These are phyloP conservation scores for Cyanidiococcus yangmingshanensis DNA, from an alignment of 23 red algal genomes.

Conservation along the genomic window DNA sequence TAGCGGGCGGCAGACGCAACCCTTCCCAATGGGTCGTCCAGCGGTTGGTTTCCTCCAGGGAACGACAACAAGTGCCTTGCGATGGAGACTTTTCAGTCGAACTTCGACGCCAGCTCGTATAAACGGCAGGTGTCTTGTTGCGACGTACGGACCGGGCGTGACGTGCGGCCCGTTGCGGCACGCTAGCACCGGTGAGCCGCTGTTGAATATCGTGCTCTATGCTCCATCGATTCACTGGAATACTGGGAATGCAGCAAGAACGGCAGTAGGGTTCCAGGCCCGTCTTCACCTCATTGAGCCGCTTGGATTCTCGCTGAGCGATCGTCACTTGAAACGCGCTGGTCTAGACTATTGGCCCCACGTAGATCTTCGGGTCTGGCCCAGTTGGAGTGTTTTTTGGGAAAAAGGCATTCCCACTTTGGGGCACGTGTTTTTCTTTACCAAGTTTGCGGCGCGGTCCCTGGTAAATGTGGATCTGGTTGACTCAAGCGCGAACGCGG, in stretches of 20 bases:
- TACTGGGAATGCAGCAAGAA: slow-evolving; percentile 86
- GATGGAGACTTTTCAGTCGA: too few relatives aligned
- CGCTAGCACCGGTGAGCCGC: slow-evolving; percentile 27
- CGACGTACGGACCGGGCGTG: neutral
- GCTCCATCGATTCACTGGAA: slow-evolving; percentile 79
- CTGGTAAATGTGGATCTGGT: slow-evolving; percentile 35
- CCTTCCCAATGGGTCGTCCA: too few relatives aligned
- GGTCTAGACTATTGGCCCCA: slow-evolving; percentile 91
- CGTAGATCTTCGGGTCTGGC: slow-evolving; percentile 55
- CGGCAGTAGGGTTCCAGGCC: slow-evolving; percentile 66
- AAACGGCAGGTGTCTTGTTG: neutral
- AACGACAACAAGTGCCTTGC: too few relatives aligned
- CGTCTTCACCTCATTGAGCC: slow-evolving; percentile 68
- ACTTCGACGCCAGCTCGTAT: too few relatives aligned
- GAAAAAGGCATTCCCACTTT: slow-evolving; percentile 19
- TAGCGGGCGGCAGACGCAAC: too few relatives aligned
- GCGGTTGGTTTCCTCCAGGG: too few relatives aligned
- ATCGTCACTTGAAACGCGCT: slow-evolving; percentile 54
- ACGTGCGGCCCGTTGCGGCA: neutral
- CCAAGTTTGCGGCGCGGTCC: slow-evolving; percentile 45
- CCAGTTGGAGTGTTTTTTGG: slow-evolving; percentile 58
- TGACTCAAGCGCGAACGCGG: neutral
- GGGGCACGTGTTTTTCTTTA: slow-evolving; percentile 51
- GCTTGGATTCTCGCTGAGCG: slow-evolving; percentile 73
- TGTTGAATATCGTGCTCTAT: slow-evolving; percentile 59